Conservation (phyloP, 192 early-diverging fungal species). For the Umbelopsis sp. region DNA sequence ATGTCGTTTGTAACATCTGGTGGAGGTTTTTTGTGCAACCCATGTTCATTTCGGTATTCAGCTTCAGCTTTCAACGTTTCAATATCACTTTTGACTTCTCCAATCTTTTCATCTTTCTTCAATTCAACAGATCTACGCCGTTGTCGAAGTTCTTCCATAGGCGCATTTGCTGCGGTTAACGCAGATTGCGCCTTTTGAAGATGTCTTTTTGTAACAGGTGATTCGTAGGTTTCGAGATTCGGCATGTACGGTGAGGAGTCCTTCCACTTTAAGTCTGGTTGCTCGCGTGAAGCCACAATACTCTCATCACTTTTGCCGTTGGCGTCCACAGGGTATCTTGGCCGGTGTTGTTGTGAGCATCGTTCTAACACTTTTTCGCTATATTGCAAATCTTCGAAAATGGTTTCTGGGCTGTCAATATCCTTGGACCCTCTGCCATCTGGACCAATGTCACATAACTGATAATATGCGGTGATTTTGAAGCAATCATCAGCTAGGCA, state of each 20-base stretch:
- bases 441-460: slow-evolving; percentile 36
- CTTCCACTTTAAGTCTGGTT: slow-evolving; percentile 9
- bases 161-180: slow-evolving; percentile 10
- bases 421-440: slow-evolving; percentile 6
- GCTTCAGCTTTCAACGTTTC: slow-evolving; percentile 20
- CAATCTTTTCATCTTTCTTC: slow-evolving; percentile 24
- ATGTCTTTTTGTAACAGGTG: slow-evolving; percentile 12
- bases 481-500: slow-evolving; percentile 27
- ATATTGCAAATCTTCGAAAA: slow-evolving; percentile 18
- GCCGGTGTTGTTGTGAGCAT: slow-evolving; percentile 18
- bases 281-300: slow-evolving; percentile 2
- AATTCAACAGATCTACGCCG: slow-evolving; percentile 20
- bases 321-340: background rate
- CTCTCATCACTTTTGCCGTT: background rate
- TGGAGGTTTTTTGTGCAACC: slow-evolving; percentile 35
- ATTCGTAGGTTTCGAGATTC: slow-evolving; percentile 10
- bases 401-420: slow-evolving; percentile 10
- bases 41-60: slow-evolving; percentile 34
- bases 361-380: slow-evolving; percentile 11
- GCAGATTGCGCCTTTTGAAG: slow-evolving; percentile 14
- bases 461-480: slow-evolving; percentile 29
- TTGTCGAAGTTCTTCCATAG: slow-evolving; percentile 4
- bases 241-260: slow-evolving; percentile 16
- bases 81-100: slow-evolving; percentile 23
- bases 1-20: slow-evolving; percentile 15